Base-by-base conservation (phyloP, 176 grass and related monocot genomes). In the Oryza rufipogon region DNA sequence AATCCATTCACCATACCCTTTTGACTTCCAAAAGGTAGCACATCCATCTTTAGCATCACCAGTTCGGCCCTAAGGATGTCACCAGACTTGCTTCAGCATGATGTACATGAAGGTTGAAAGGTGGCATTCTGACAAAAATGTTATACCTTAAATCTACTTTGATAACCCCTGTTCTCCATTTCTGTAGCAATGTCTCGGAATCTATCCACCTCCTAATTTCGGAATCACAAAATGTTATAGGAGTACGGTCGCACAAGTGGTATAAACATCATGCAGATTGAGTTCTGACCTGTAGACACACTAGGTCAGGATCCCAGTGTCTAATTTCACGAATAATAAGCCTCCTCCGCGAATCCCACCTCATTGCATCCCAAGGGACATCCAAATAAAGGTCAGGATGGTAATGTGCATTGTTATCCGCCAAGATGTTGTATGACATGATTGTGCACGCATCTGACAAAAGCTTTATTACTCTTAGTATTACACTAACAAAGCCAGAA, bases 401-500 rank as follows among this genome's bases (percentile, higher is more conserved):
- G 19, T 89, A 88, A 49, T 30, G 67, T 0, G 84, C 91, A 78
- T 97, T 92, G 81, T 86, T 44, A 86, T 93, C 90, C 41, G 90
- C 95, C 90, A 97, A 86, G 34, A 97, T 97, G 79, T 97, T 95
- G 79, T 97, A 95, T 41, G 95, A 93, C 86, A 95, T 90, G 84
- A 97, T 89, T 52, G 90, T 84, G 69, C 88, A 92, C 10, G 78
- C 41, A 77, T 95, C 95, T 97, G 79, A 11, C 47, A 78, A 87
- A 80, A 77, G 79, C 14, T 66, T 17, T 58, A n/a, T 56, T 7
- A 11, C 16, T 19, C 16, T 56, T 11, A 79, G 14, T 19, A 79
- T 0, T 60, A 25, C 85, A 32, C 0, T 84, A 73, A 63, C 1
- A 2, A 19, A 44, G 33, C 44, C 30, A 73, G 20, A 41, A 73